A percentile compares a stretch with the other conserved stretches of the same genome.
Conservation (phyloP, 306 rosid genomes). For the Vigna radiata region DNA sequence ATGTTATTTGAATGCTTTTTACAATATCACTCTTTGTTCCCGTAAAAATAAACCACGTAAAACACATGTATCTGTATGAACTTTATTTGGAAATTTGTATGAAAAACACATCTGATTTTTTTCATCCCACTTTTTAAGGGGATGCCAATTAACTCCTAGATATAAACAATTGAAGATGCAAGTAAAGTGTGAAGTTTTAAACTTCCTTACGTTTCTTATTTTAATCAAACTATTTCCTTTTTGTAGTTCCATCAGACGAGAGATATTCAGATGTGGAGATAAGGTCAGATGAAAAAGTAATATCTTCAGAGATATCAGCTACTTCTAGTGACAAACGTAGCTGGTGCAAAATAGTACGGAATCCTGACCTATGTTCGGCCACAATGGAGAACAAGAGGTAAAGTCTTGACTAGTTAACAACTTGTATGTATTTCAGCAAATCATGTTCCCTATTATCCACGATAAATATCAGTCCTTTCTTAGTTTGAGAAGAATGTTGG, state of each 20-base stretch:
- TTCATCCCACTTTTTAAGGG: constrained; percentile 11
- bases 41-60: background rate
- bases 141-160: constrained; percentile 7
- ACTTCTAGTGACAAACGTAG: constrained; percentile 57
- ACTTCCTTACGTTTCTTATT: constrained; percentile 36
- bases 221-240: constrained; percentile 28
- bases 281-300: constrained; percentile 58
- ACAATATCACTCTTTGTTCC: background rate
- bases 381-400: constrained; percentile 73
- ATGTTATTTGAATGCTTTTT: constrained; percentile 28
- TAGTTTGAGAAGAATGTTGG: background rate
- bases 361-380: constrained; percentile 71
- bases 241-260: constrained; percentile 70
- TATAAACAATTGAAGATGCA: constrained; percentile 1
- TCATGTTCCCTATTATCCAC: constrained; percentile 18
- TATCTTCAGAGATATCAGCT: constrained; percentile 61
- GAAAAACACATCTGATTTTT: constrained; percentile 12
- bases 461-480: constrained; percentile 12
- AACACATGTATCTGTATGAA: background rate
- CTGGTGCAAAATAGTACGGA: constrained; percentile 84
- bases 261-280: constrained; percentile 69
- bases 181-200: constrained; percentile 17
- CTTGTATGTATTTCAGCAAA: constrained; percentile 10
- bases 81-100: constrained; percentile 7
- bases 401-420: constrained; percentile 12